phyloP scores from a whole-genome alignment of 177 flowering plant species.

The Vitis hybrid region DNA sequence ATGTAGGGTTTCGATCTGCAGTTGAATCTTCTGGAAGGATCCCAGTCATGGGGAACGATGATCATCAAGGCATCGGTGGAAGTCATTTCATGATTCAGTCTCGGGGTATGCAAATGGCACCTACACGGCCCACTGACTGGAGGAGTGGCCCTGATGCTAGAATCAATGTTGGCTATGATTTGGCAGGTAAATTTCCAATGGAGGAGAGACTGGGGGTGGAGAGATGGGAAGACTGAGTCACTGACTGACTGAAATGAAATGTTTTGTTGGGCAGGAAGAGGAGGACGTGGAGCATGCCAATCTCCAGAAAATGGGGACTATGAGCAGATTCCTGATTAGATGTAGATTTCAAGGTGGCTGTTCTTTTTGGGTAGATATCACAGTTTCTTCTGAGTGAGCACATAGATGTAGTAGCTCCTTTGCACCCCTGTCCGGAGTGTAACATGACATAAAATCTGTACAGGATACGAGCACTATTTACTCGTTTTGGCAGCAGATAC shows the following conservation, averaged over 20 bases:
- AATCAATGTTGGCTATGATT: conserved; percentile 25
- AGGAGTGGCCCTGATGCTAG: conserved; percentile 30
- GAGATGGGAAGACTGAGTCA: not conserved
- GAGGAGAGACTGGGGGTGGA: not conserved
- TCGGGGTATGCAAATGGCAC: conserved; percentile 31
- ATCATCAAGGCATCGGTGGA: conserved; percentile 41
- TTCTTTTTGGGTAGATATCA: conserved; percentile 5
- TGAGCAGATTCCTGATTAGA: conserved; percentile 36
- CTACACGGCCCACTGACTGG: conserved; percentile 47
- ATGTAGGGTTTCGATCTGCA: conserved; percentile 38
- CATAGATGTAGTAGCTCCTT: conserved; percentile 1
- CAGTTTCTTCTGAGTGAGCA: conserved; percentile 4
- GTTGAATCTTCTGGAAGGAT: conserved; percentile 46
- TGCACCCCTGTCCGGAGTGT: not conserved
- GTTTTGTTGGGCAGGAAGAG: conserved; percentile 36
- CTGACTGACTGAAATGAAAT: conserved; percentile 5
- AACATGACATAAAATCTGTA: too few species aligned
- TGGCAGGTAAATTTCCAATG: conserved; percentile 28
- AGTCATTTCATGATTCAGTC: conserved; percentile 50
- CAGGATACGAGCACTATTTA: not conserved
- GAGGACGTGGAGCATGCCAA: conserved; percentile 32
- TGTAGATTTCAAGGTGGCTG: not conserved
- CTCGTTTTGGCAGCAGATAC: conserved; percentile 4
- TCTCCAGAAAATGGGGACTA: conserved; percentile 54
- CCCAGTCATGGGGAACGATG: conserved; percentile 36